Conservation (phyloP, 2,329 filamentous ascomycete genomes). For the Epichloe sylvatica region DNA sequence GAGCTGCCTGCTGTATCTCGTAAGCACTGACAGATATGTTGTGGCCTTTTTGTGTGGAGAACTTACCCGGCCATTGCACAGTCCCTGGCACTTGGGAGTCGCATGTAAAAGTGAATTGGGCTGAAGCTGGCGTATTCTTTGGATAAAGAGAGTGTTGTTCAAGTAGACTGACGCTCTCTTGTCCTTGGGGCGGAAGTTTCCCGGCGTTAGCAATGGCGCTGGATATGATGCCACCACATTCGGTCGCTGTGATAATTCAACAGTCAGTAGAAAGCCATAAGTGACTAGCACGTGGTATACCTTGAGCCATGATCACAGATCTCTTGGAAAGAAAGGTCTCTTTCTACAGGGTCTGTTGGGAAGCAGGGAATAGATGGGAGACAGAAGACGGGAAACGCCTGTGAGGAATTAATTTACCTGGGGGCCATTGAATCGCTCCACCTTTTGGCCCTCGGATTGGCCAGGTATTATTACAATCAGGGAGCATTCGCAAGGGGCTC, state of each 20-base stretch:
- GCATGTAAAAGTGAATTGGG: slow-evolving; percentile 93
- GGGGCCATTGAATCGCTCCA: slow-evolving; percentile 30
- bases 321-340: not conserved
- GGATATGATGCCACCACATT: slow-evolving; percentile 68
- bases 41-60: not conserved
- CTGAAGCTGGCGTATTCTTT: slow-evolving; percentile 54
- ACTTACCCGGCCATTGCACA: slow-evolving; percentile 56
- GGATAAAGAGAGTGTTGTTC: slow-evolving; percentile 49
- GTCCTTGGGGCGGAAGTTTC: slow-evolving; percentile 50
- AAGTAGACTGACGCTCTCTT: slow-evolving; percentile 67
- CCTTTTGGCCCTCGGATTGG: slow-evolving; percentile 32
- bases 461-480: slow-evolving; percentile 46
- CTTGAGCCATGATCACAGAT: not conserved
- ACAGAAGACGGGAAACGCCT: not conserved
- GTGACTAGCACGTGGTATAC: not conserved
- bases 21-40: not conserved
- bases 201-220: slow-evolving; percentile 82
- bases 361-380: not conserved
- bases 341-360: not conserved
- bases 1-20: not conserved
- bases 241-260: slow-evolving; percentile 14
- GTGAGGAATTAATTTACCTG: slow-evolving; percentile 26
- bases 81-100: slow-evolving; percentile 76
- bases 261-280: not conserved
- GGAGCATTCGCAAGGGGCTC: slow-evolving; percentile 46